phyloP scores from a whole-genome alignment of 2,329 filamentous ascomycete genomes.

The Fusarium illudens region DNA sequence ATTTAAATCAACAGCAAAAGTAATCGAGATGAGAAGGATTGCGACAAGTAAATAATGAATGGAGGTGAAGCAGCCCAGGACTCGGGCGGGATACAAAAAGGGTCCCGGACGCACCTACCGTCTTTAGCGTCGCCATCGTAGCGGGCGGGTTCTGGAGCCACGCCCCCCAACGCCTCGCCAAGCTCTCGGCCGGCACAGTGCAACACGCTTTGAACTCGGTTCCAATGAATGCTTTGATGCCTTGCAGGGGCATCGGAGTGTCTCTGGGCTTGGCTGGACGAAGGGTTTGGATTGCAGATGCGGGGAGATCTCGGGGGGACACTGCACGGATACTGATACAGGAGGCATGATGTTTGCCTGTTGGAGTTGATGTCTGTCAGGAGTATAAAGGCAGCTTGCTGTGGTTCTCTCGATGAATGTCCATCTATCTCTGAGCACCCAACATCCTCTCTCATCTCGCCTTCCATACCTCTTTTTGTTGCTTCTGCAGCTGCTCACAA shows the following conservation, averaged over 20 bases:
- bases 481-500: background rate
- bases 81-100: slow-evolving; percentile 39
- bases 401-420: background rate
- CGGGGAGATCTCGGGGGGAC: background rate
- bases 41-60: slow-evolving; percentile 21
- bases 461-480: background rate
- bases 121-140: slow-evolving; percentile 24
- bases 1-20: slow-evolving; percentile 13
- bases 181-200: slow-evolving; percentile 11
- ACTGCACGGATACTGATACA: background rate
- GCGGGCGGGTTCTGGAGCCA: slow-evolving; percentile 22
- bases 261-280: background rate
- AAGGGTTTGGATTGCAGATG: background rate
- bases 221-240: background rate
- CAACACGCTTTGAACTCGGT: background rate
- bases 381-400: background rate
- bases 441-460: background rate
- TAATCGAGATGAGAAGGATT: slow-evolving; percentile 22
- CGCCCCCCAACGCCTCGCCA: slow-evolving; percentile 6
- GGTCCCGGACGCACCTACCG: slow-evolving; percentile 29
- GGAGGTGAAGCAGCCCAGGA: slow-evolving; percentile 4
- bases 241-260: background rate
- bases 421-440: background rate
- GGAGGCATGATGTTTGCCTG: background rate
- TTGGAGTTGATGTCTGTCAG: background rate